These are phyloP conservation scores for Mucor sp. DNA, from an alignment of 371 early-diverging fungal species.

Conservation along the genomic window DNA sequence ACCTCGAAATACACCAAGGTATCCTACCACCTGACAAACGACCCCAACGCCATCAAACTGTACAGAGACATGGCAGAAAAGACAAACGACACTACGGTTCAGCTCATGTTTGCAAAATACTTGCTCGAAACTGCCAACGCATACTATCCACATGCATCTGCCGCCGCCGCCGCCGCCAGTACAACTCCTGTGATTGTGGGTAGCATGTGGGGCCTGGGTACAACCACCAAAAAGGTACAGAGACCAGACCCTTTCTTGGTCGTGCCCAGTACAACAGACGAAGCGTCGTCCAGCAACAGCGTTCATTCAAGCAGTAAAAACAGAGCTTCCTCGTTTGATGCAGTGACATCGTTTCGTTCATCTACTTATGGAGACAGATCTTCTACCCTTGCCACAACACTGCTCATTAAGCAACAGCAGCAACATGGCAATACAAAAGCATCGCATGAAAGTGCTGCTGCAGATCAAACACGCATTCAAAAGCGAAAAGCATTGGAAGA, in stretches of 20 bases:
- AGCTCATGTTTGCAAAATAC: slow-evolving; percentile 84
- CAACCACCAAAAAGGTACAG: slow-evolving; percentile 8
- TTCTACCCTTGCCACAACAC: background rate
- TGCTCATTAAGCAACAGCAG: background rate
- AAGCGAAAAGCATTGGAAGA: slow-evolving; percentile 43
- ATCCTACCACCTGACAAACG: slow-evolving; percentile 61
- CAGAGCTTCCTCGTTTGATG: background rate
- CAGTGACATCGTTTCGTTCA: background rate
- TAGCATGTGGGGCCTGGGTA: slow-evolving; percentile 19
- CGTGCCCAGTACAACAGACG: background rate
- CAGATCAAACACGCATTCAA: background rate
- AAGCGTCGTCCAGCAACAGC: background rate
- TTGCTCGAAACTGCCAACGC: slow-evolving; percentile 56
- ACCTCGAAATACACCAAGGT: slow-evolving; percentile 34
- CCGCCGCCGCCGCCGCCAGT: background rate
- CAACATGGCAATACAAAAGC: background rate
- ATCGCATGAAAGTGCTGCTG: background rate
- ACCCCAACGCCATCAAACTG: slow-evolving; percentile 55
- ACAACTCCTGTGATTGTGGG: slow-evolving; percentile 8
- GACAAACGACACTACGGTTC: slow-evolving; percentile 74
- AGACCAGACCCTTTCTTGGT: slow-evolving; percentile 15
- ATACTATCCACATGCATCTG: background rate
- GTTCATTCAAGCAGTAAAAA: background rate
- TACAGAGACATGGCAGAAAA: slow-evolving; percentile 76
- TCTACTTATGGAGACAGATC: background rate